phyloP scores from a whole-genome alignment of 139 green algal genomes.

The Chlorella sorokiniana region DNA sequence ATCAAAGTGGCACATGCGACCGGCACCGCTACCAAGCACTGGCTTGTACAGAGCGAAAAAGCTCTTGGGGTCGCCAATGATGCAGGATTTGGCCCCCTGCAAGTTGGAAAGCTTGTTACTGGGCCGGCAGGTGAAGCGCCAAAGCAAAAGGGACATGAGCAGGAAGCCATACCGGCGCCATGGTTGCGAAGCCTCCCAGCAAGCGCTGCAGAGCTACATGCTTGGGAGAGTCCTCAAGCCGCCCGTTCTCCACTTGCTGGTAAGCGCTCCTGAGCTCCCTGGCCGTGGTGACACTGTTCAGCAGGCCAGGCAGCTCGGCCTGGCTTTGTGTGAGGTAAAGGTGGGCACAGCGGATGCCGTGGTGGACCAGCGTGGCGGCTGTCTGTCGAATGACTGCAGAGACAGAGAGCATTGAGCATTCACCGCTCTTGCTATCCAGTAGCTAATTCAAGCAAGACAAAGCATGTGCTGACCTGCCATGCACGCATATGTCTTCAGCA shows the following conservation, averaged over 20 bases:
- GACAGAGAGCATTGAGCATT: neutral
- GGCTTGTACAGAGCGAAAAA: slow-evolving; percentile 57
- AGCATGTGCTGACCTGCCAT: neutral
- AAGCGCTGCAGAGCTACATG: slow-evolving; percentile 33
- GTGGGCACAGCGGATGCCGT: slow-evolving; percentile 46
- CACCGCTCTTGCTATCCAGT: neutral
- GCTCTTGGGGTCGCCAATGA: slow-evolving; percentile 45
- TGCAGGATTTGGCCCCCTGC: slow-evolving; percentile 43
- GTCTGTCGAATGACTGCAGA: slow-evolving; percentile 51
- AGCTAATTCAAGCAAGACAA: neutral
- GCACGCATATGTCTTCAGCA: slow-evolving; percentile 42
- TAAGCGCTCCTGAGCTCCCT: slow-evolving; percentile 7
- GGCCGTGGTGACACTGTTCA: neutral
- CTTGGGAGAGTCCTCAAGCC: slow-evolving; percentile 55
- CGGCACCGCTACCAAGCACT: slow-evolving; percentile 34
- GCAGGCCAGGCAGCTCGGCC: slow-evolving; percentile 28
- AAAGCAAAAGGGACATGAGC: neutral
- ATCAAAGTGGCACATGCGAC: slow-evolving; percentile 52
- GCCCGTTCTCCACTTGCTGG: slow-evolving; percentile 39
- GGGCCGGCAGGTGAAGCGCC: neutral
- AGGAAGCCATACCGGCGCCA: slow-evolving; percentile 26
- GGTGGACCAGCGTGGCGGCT: slow-evolving; percentile 36
- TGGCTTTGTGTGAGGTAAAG: slow-evolving; percentile 52
- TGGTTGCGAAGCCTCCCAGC: slow-evolving; percentile 21
- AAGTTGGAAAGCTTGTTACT: neutral